Percentiles rank a stretch among this genome's conserved stretches.
Conservation (phyloP, 257 asterid genomes). For the Penstemon davidsonii region DNA sequence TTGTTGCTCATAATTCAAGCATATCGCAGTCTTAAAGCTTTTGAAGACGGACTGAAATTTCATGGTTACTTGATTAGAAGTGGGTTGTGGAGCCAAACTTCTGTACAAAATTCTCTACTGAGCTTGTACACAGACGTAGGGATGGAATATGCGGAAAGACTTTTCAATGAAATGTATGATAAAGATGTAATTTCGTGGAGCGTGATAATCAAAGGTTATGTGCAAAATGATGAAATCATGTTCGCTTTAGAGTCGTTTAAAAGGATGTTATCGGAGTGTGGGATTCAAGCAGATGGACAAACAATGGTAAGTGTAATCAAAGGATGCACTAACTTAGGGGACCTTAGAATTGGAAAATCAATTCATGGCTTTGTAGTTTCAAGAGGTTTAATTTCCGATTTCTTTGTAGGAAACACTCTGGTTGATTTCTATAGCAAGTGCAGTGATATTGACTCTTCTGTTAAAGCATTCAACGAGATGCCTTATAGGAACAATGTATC, state of each 20-base stretch:
- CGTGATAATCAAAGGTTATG: constrained; percentile 64
- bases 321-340: constrained; percentile 58
- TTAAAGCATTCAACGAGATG: constrained; percentile 55
- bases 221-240: constrained; percentile 36
- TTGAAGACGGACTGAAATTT: constrained; percentile 43
- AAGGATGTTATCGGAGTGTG: constrained; percentile 47
- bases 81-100: constrained; percentile 50
- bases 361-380: constrained; percentile 56
- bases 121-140: constrained; percentile 52
- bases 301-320: constrained; percentile 66
- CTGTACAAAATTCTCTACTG: constrained; percentile 75
- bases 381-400: constrained; percentile 61
- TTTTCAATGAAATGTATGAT: constrained; percentile 65
- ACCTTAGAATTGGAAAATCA: constrained; percentile 50
- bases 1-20: constrained; percentile 70
- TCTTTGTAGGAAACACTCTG: constrained; percentile 71
- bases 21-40: constrained; percentile 42
- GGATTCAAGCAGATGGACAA: constrained; percentile 61
- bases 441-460: constrained; percentile 58
- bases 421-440: constrained; percentile 84
- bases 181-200: constrained; percentile 87
- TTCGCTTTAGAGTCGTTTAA: constrained; percentile 51
- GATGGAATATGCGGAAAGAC: constrained; percentile 56
- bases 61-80: constrained; percentile 61
- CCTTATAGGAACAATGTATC: constrained; percentile 60